Conservation (phyloP, 176 grass and related monocot species). For the Pontederia paniculata region DNA sequence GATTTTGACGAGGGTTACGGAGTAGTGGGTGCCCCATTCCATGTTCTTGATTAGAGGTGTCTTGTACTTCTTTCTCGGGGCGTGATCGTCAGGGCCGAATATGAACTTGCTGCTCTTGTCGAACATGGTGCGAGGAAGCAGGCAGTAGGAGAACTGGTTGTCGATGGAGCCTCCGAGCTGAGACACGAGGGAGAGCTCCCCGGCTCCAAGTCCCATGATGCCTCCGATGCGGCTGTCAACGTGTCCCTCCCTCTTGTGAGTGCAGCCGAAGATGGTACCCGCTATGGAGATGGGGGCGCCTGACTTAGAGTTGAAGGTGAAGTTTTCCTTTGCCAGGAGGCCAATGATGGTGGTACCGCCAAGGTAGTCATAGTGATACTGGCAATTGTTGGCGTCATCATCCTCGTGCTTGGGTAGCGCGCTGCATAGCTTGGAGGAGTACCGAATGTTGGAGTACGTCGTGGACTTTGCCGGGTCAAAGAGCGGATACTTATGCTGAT, state of each 20-base stretch:
- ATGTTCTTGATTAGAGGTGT: neutral
- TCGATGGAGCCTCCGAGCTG: neutral
- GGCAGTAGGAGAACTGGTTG: slow-evolving; percentile 11
- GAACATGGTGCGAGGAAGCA: neutral
- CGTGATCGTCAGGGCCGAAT: too few relatives aligned
- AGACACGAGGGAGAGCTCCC: neutral
- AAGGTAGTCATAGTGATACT: neutral
- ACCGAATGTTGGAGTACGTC: neutral
- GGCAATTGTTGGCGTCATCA: neutral
- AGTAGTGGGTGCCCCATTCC: slow-evolving; percentile 3
- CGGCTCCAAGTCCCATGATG: neutral
- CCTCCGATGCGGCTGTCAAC: neutral
- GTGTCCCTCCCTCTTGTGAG: neutral
- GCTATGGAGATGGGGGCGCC: too few relatives aligned
- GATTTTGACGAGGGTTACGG: too few relatives aligned
- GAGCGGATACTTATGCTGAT: too few relatives aligned
- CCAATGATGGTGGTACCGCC: neutral
- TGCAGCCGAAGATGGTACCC: too few relatives aligned
- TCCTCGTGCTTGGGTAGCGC: neutral
- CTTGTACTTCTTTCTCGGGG: neutral
- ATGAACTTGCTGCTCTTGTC: neutral
- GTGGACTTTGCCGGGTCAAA: too few relatives aligned
- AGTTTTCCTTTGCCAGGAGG: neutral
- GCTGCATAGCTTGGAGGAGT: neutral
- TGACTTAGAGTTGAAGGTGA: too few relatives aligned